A percentile compares a stretch with the other conserved stretches of the same genome.
Conservation (phyloP, 1,139 yeast species). For the Taphrina confusa region DNA sequence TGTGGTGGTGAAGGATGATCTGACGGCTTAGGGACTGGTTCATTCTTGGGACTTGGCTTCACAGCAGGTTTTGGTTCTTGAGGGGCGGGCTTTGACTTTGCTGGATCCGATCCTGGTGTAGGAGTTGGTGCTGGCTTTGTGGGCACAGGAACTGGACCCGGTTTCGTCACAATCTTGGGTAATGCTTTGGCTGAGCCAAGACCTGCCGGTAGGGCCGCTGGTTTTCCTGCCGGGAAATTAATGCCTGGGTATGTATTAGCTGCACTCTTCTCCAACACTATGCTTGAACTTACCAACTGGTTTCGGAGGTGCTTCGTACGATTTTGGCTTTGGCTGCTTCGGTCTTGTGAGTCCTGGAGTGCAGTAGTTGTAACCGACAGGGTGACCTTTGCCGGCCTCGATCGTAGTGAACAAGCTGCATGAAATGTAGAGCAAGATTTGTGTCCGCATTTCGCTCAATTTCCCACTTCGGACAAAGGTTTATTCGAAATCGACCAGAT, state of each 20-base stretch:
- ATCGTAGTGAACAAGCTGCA: neutral
- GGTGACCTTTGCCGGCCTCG: conserved; percentile 12
- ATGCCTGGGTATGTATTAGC: neutral
- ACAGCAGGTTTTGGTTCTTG: neutral
- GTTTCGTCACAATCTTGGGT: too few species aligned
- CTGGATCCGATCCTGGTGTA: too few species aligned
- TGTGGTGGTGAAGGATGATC: neutral
- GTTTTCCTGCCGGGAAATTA: conserved; percentile 5
- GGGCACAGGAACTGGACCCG: neutral
- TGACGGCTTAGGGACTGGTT: neutral
- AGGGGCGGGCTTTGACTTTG: too few species aligned
- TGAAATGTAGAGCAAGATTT: neutral
- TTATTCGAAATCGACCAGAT: too few species aligned
- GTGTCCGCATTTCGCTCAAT: neutral
- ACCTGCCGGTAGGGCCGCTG: neutral
- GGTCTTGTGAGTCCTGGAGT: conserved; percentile 9
- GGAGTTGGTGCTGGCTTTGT: neutral
- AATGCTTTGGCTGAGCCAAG: too few species aligned
- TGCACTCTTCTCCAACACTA: neutral
- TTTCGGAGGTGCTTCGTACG: neutral
- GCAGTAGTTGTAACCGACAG: conserved; percentile 5
- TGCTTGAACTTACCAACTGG: neutral
- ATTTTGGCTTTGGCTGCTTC: conserved; percentile 6
- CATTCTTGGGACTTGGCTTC: neutral
- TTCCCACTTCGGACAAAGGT: too few species aligned